Conservation (phyloP, 2,329 filamentous ascomycete genomes). For the Cladobotryum mycophilum region DNA sequence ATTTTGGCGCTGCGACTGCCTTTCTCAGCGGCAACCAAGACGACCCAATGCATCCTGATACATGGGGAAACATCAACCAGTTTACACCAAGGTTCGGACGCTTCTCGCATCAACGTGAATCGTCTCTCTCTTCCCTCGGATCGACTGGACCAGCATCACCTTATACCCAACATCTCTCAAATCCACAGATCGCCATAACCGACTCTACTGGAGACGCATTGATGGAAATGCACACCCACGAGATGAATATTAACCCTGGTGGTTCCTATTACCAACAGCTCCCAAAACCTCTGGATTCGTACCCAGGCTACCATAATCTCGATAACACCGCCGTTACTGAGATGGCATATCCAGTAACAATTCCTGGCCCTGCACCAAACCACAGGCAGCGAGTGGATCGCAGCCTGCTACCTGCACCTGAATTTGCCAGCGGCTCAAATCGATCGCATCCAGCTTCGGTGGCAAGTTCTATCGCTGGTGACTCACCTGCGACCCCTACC, state of each 20-base stretch:
- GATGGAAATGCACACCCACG: conserved; percentile 33
- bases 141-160: conserved; percentile 56
- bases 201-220: conserved; percentile 43
- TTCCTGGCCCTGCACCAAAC: conserved; percentile 25
- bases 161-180: conserved; percentile 47
- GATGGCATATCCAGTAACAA: conserved; percentile 35
- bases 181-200: conserved; percentile 52
- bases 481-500: conserved; percentile 54
- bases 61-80: conserved; percentile 33
- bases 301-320: conserved; percentile 37
- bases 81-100: conserved; percentile 33
- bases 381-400: conserved; percentile 35
- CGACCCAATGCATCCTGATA: conserved; percentile 37
- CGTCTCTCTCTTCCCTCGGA: conserved; percentile 54
- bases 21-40: conserved; percentile 18
- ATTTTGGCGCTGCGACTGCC: conserved; percentile 19
- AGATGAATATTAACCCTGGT: conserved; percentile 17
- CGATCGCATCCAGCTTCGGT: conserved; percentile 49
- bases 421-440: conserved; percentile 34
- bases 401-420: conserved; percentile 39
- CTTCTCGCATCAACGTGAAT: conserved; percentile 51
- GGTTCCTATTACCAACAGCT: conserved; percentile 40
- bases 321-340: conserved; percentile 30
- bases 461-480: conserved; percentile 51
- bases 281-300: conserved; percentile 38